These are phyloP conservation scores for Triticum urartu DNA, from an alignment of 176 grass and related monocot genomes.

Conservation along the genomic window DNA sequence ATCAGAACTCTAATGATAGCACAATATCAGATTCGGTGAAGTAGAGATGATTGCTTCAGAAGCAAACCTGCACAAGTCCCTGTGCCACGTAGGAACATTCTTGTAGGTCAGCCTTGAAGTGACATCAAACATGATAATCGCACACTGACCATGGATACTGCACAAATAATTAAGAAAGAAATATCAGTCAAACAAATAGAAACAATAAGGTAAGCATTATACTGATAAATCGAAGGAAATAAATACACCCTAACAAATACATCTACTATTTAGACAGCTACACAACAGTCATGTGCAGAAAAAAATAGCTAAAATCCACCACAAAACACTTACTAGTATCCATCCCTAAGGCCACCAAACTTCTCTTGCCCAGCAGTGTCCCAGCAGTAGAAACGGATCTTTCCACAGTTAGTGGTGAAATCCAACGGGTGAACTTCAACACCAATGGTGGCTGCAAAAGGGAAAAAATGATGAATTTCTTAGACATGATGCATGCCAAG, in stretches of 20 bases:
- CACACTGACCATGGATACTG: constrained; percentile 88
- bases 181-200: background rate
- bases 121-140: constrained; percentile 92
- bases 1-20: background rate
- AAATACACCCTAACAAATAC: too few relatives aligned
- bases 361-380: constrained; percentile 90
- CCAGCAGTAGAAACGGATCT: constrained; percentile 91
- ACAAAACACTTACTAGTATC: constrained; percentile 72
- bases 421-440: constrained; percentile 89
- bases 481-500: too few relatives aligned
- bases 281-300: background rate
- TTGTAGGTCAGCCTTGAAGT: constrained; percentile 87
- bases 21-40: background rate
- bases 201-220: background rate
- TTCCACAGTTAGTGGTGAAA: constrained; percentile 86
- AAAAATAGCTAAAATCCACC: background rate
- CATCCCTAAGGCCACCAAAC: constrained; percentile 83
- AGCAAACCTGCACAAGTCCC: constrained; percentile 78
- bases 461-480: background rate
- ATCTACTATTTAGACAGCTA: background rate
- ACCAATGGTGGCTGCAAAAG: constrained; percentile 75
- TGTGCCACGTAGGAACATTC: constrained; percentile 89
- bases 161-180: background rate
- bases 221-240: background rate
- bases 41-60: background rate